Base-by-base conservation (phyloP, 306 rosid species). In the Pueraria montana region DNA sequence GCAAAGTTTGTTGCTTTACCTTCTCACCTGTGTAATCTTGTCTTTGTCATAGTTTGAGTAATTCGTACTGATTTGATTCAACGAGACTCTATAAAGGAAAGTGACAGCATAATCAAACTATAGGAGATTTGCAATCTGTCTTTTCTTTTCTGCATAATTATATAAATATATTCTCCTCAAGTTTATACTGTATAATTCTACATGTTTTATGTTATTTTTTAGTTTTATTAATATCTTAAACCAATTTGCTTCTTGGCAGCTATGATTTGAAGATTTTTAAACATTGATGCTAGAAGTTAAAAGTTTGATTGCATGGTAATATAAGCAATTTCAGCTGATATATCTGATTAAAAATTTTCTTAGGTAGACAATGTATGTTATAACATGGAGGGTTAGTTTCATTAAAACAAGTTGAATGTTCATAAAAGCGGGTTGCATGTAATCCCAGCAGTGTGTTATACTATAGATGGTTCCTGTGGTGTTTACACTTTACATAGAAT, bases 1-100 rank as follows among this genome's bases (percentile, higher is more conserved):
- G 87, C 91, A 27, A 91, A 83, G 97, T 95, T 88, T 83, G 97
- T 95, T 89, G 76, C 91, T 80, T 85, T 82, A 84, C 85, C 95
- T 87, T 85, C 58, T 49, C 81, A 58, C 77, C 69, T 32, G 56
- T 58, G 72, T 76, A 79, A 70, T 76, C 17, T 30, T 73, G 68
- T 75, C 79, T 76, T 56, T 53, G 23, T 56, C 42, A 5, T 90
- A 56, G 82, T 61, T 63, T 78, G 72, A 43, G 42, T 53, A 48
- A 46, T 55, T 27, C 21, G 5, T 40, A 24, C 52, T 32, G 58
- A 61, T 78, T 45, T 68, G 72, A 20, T 50, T 74, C 32, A 8
- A 56, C 24, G 32, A 40, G 26, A 62, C 65, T 58, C 48, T 61
- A 2, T 18, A 42, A 24, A 49, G 24, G 45, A 78, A 66, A 58